Conservation (phyloP, 2,329 filamentous ascomycete species). For the Pestalotiopsis sp. region DNA sequence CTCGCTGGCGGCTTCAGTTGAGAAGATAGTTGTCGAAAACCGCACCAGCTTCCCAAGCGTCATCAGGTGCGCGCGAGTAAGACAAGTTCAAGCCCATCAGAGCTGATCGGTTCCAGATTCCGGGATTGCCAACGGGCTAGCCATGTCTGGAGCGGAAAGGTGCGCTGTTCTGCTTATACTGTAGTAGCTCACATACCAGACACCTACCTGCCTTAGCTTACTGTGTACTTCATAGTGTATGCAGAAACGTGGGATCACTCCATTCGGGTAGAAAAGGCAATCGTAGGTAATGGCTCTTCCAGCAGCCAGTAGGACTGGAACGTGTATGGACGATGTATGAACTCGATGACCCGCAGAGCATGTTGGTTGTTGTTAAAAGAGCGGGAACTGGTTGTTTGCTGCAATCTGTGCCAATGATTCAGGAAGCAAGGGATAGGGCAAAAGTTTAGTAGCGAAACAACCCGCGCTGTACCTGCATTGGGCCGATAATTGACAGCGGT, state of each 20-base stretch:
- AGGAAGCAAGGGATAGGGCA: not conserved
- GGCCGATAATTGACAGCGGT: constrained; percentile 5
- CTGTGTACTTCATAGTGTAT: not conserved
- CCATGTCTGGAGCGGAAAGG: not conserved
- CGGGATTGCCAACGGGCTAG: not conserved
- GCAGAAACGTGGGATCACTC: not conserved
- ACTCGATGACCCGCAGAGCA: not conserved
- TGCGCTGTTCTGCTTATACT: not conserved
- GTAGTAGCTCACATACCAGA: not conserved
- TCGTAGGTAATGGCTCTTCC: no score
- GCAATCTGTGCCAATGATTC: not conserved
- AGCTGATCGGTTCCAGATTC: not conserved
- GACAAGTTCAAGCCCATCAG: not conserved
- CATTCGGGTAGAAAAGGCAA: no score
- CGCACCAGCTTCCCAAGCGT: not conserved
- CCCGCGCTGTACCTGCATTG: constrained; percentile 12
- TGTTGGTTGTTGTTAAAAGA: not conserved
- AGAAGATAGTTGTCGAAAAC: not conserved
- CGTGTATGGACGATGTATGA: not conserved
- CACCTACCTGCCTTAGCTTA: not conserved
- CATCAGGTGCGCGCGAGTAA: not conserved
- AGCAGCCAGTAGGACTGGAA: no score
- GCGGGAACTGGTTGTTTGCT: not conserved
- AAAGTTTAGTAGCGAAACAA: not conserved
- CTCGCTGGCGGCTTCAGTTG: not conserved